These are phyloP conservation scores for Chlorophyllum brunneum DNA, from an alignment of 768 basidiomycete species.

Conservation along the genomic window DNA sequence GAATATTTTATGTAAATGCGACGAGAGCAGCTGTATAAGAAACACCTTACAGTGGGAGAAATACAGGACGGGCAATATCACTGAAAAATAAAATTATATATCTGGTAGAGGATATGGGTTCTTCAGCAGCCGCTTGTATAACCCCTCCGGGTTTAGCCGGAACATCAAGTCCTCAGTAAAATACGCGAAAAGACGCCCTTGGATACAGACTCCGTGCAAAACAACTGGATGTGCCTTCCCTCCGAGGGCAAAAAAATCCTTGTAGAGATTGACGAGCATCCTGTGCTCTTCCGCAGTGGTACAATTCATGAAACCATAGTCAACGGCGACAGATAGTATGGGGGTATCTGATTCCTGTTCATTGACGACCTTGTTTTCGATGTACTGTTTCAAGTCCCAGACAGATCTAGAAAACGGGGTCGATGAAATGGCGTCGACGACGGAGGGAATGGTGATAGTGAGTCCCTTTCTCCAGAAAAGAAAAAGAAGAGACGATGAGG, in stretches of 20 bases:
- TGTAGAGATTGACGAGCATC: constrained; percentile 29
- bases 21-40: no score
- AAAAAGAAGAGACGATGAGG: constrained; percentile 18
- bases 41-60: no score
- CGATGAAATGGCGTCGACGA: constrained; percentile 22
- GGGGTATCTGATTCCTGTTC: constrained; percentile 2
- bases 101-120: constrained; percentile 23
- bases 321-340: constrained; percentile 15
- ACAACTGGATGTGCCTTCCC: constrained; percentile 22
- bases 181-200: constrained; percentile 27
- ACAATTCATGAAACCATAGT: constrained; percentile 37
- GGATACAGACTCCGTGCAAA: constrained; percentile 32
- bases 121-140: constrained; percentile 25
- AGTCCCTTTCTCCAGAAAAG: constrained; percentile 22
- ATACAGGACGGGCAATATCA: no score
- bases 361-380: constrained; percentile 10
- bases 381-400: constrained; percentile 33
- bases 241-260: constrained; percentile 22
- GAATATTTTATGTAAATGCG: no score
- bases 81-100: not conserved
- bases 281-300: constrained; percentile 20
- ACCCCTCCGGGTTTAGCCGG: constrained; percentile 22
- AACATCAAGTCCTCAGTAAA: constrained; percentile 14
- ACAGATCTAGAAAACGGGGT: constrained; percentile 24
- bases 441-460: constrained; percentile 10